Evolutionary conservation across 2,329 filamentous ascomycete species (phyloP).

Genomic region (Tothia fuscella): DNA sequence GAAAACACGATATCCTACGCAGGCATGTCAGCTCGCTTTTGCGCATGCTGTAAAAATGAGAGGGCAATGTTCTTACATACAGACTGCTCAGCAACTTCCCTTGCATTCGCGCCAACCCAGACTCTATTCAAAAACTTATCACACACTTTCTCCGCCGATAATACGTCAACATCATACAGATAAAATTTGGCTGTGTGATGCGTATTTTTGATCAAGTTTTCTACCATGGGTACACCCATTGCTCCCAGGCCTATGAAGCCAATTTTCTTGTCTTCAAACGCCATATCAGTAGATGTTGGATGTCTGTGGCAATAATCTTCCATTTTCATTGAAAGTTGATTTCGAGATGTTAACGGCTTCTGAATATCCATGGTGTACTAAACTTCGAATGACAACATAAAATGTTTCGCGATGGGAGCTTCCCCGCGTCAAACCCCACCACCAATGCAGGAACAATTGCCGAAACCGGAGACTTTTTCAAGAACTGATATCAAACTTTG

Average conservation of each 20-base stretch:
- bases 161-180: slow-evolving; percentile 37
- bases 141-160: slow-evolving; percentile 31
- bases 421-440: neutral
- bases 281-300: slow-evolving; percentile 6
- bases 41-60: neutral
- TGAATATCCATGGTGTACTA: no score
- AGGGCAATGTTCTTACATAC: slow-evolving; percentile 23
- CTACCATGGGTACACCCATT: slow-evolving; percentile 44
- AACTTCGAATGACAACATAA: no score
- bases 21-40: slow-evolving; percentile 6
- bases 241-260: slow-evolving; percentile 45
- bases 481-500: no score
- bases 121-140: slow-evolving; percentile 28
- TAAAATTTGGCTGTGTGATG: slow-evolving; percentile 31
- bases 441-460: neutral
- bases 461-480: neutral
- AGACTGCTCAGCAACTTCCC: slow-evolving; percentile 37
- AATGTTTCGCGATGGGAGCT: no score
- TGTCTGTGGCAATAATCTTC: no score
- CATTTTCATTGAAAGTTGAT: no score
- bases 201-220: slow-evolving; percentile 37
- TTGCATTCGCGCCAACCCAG: slow-evolving; percentile 29
- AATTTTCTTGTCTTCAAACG: slow-evolving; percentile 18
- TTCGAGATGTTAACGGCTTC: no score
- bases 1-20: slow-evolving; percentile 37